phyloP scores from a whole-genome alignment of 2,329 filamentous ascomycete genomes.

The Curvularia eragrostidis region DNA sequence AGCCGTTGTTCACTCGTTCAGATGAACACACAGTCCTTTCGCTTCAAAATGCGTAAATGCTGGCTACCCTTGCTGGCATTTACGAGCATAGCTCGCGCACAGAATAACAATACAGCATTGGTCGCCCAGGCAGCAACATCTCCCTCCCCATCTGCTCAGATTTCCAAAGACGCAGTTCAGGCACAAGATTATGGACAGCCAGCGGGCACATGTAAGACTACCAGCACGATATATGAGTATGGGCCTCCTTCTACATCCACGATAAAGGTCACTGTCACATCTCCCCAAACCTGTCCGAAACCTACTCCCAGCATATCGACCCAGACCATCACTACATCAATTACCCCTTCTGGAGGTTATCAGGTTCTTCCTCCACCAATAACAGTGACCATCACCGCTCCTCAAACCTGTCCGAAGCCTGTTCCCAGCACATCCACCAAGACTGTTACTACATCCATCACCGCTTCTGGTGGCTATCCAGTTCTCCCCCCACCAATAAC shows the following conservation, averaged over 20 bases:
- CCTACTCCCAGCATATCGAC: not conserved
- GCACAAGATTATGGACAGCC: constrained; percentile 3
- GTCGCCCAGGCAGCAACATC: constrained; percentile 5
- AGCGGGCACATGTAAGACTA: constrained; percentile 9
- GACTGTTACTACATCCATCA: not conserved
- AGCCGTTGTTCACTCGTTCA: constrained; percentile 36
- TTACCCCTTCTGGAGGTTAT: not conserved
- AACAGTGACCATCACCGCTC: constrained; percentile 20
- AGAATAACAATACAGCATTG: constrained; percentile 25
- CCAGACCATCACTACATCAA: not conserved
- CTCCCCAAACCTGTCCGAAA: constrained; percentile 10
- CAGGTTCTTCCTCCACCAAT: no score
- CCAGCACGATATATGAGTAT: constrained; percentile 12
- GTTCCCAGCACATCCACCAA: not conserved
- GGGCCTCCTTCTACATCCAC: constrained; percentile 16
- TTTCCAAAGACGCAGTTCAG: not conserved
- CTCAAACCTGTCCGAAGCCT: constrained; percentile 8
- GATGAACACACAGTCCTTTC: constrained; percentile 36
- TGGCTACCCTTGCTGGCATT: constrained; percentile 36
- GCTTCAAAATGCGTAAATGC: constrained; percentile 41
- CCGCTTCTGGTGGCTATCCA: not conserved
- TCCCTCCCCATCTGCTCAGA: not conserved
- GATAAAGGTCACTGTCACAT: constrained; percentile 17
- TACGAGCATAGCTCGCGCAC: constrained; percentile 21
- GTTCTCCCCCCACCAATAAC: not conserved